A percentile compares a stretch with the other conserved stretches of the same genome.
phyloP scores from a whole-genome alignment of 2,329 filamentous ascomycete species.

The Trichoderma lentiforme region DNA sequence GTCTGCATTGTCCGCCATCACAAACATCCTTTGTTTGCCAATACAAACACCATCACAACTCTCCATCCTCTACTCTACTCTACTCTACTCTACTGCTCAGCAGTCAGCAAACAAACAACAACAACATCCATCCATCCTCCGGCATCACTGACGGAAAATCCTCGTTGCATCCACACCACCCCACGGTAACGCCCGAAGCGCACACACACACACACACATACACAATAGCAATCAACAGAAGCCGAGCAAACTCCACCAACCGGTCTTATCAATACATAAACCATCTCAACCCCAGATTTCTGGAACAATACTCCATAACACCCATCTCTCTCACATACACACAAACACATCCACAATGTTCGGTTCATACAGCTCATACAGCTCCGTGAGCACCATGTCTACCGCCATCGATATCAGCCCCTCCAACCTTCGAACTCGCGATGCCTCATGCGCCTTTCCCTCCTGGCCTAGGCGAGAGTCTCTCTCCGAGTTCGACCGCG shows the following conservation, averaged over 20 bases:
- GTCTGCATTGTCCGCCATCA: slow-evolving; percentile 6
- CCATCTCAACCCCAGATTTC: slow-evolving; percentile 13
- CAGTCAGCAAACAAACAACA: not conserved
- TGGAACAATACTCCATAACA: not conserved
- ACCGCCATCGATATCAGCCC: slow-evolving; percentile 46
- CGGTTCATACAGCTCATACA: slow-evolving; percentile 50
- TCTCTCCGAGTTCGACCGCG: slow-evolving; percentile 42
- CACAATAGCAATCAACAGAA: not conserved
- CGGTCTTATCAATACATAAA: not conserved
- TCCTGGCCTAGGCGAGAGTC: slow-evolving; percentile 57
- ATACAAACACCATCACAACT: not conserved
- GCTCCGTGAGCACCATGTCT: slow-evolving; percentile 44
- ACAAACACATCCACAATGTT: slow-evolving; percentile 39
- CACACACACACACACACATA: not conserved
- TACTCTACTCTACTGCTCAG: not conserved
- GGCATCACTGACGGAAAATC: not conserved
- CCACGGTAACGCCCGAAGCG: not conserved
- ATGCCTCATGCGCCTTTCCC: slow-evolving; percentile 53
- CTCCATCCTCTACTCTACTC: not conserved
- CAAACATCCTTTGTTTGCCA: slow-evolving; percentile 4
- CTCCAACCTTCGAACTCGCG: slow-evolving; percentile 38
- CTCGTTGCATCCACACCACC: not conserved
- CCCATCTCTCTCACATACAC: not conserved
- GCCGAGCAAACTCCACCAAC: slow-evolving; percentile 5
- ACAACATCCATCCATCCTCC: slow-evolving; percentile 1